These are phyloP conservation scores for Pleurotus platypus DNA, from an alignment of 768 basidiomycete species.

Conservation along the genomic window DNA sequence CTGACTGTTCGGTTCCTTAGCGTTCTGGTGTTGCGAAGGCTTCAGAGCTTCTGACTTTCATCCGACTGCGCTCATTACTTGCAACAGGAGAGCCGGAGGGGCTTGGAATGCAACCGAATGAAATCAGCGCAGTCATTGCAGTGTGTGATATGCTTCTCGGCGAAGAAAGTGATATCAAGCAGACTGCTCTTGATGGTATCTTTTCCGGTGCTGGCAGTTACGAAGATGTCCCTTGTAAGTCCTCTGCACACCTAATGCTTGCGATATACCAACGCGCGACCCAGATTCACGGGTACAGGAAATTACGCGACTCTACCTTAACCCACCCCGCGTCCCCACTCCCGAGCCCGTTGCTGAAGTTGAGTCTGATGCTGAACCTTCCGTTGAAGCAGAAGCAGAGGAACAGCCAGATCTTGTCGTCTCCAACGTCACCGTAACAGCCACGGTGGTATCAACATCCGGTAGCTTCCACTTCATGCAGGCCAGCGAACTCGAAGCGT, in stretches of 20 bases:
- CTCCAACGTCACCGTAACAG: slow-evolving; percentile 23
- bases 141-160: slow-evolving; percentile 53
- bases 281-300: slow-evolving; percentile 61
- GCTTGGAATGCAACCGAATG: slow-evolving; percentile 44
- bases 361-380: slow-evolving; percentile 14
- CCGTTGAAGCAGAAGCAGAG: slow-evolving; percentile 17
- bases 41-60: slow-evolving; percentile 51
- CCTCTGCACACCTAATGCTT: not conserved
- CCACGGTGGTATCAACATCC: slow-evolving; percentile 36
- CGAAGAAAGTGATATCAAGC: slow-evolving; percentile 48
- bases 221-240: slow-evolving; percentile 64
- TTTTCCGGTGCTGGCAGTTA: slow-evolving; percentile 56
- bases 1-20: not conserved
- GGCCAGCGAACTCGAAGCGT: slow-evolving; percentile 68
- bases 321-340: slow-evolving; percentile 41
- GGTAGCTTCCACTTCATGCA: slow-evolving; percentile 79
- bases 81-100: slow-evolving; percentile 37
- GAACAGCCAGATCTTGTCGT: slow-evolving; percentile 16
- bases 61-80: slow-evolving; percentile 54
- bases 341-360: slow-evolving; percentile 26
- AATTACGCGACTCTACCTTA: slow-evolving; percentile 49
- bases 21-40: slow-evolving; percentile 31
- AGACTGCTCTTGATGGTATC: slow-evolving; percentile 49
- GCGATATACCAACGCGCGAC: slow-evolving; percentile 8
- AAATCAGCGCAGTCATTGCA: slow-evolving; percentile 52